These are phyloP conservation scores for Solanum habrochaites DNA, from an alignment of 257 asterid species.

Conservation along the genomic window DNA sequence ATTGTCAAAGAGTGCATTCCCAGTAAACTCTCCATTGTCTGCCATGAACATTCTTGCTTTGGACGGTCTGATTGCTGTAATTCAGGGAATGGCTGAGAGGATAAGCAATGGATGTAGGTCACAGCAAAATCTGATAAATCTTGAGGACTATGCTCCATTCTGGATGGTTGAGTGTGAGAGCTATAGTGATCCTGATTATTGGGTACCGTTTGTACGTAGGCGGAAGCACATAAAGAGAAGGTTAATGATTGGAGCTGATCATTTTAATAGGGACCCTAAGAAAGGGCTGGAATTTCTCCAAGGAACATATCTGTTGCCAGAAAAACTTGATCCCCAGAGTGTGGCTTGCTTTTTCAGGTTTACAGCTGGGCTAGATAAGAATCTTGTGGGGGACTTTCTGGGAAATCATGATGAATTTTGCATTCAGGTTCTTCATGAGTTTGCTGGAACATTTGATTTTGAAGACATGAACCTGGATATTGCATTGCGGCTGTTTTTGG, in stretches of 20 bases:
- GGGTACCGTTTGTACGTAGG: slow-evolving; percentile 88
- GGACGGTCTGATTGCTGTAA: slow-evolving; percentile 92
- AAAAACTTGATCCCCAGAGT: slow-evolving; percentile 93
- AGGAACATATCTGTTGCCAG: slow-evolving; percentile 88
- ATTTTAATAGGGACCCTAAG: slow-evolving; percentile 91
- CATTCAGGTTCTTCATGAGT: slow-evolving; percentile 92
- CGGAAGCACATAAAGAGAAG: slow-evolving; percentile 81
- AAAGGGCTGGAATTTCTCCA: slow-evolving; percentile 96
- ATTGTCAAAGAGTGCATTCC: slow-evolving; percentile 88
- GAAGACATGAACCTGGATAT: slow-evolving; percentile 90
- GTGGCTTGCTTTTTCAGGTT: slow-evolving; percentile 96
- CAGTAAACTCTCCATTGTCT: slow-evolving; percentile 86
- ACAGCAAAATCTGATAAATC: slow-evolving; percentile 44
- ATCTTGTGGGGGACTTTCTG: slow-evolving; percentile 93
- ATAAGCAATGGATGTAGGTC: slow-evolving; percentile 66
- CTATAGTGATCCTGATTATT: slow-evolving; percentile 65
- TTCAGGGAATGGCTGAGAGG: slow-evolving; percentile 99
- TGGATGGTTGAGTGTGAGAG: slow-evolving; percentile 93
- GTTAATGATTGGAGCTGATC: slow-evolving; percentile 96
- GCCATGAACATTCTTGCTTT: slow-evolving; percentile 95
- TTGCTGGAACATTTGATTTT: slow-evolving; percentile 87
- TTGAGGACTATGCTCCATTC: slow-evolving; percentile 77
- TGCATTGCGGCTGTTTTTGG: slow-evolving; percentile 77
- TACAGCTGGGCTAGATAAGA: slow-evolving; percentile 90
- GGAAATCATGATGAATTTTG: slow-evolving; percentile 96